phyloP scores from a whole-genome alignment of 2,329 filamentous ascomycete genomes.

The Claviceps africana region DNA sequence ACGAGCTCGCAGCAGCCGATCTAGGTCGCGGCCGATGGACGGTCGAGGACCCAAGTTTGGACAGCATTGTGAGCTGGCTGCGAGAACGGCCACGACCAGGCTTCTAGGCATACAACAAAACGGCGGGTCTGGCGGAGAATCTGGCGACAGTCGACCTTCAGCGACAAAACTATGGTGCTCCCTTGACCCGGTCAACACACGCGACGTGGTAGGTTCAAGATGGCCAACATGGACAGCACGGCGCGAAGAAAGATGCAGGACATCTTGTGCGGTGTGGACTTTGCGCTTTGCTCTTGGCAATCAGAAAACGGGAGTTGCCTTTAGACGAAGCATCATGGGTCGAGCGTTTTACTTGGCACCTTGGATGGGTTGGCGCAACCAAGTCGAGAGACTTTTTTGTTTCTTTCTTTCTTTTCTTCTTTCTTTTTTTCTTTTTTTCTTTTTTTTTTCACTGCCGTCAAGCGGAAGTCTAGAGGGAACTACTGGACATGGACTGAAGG shows the following conservation, averaged over 20 bases:
- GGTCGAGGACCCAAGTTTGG: slow-evolving; percentile 45
- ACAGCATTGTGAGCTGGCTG: slow-evolving; percentile 45
- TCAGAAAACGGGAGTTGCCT: not conserved
- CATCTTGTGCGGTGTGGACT: not conserved
- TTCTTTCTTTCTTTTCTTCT: not conserved
- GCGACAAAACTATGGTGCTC: too few species aligned
- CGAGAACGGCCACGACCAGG: slow-evolving; percentile 19
- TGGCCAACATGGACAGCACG: not conserved
- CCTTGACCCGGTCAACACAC: not conserved
- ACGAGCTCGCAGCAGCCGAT: slow-evolving; percentile 39
- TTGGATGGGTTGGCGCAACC: slow-evolving; percentile 6
- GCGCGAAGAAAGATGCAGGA: slow-evolving; percentile 1
- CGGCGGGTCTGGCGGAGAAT: too few species aligned
- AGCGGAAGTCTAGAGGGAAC: not conserved
- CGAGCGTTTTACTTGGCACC: not conserved
- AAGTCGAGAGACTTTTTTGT: not conserved
- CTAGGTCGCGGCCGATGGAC: slow-evolving; percentile 45
- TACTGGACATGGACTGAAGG: not conserved
- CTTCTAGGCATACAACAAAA: not conserved
- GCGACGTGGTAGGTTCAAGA: not conserved
- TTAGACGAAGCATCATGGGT: slow-evolving; percentile 2
- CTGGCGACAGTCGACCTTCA: not conserved
- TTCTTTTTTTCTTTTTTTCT: not conserved
- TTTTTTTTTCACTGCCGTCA: not conserved
- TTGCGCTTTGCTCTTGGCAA: not conserved